phyloP scores from a whole-genome alignment of 257 asterid genomes.

The Solanum pimpinellifolium region DNA sequence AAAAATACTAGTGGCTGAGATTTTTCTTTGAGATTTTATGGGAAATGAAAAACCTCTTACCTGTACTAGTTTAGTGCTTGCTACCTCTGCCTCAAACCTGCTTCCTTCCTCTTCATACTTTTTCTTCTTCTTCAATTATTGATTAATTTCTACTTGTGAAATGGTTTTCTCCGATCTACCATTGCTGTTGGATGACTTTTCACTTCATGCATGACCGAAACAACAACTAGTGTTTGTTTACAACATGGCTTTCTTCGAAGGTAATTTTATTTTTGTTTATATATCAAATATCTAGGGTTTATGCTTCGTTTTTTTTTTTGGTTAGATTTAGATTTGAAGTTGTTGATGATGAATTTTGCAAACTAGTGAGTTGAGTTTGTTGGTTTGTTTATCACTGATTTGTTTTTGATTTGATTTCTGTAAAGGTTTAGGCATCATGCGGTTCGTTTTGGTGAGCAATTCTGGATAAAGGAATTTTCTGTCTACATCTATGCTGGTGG shows the following conservation, averaged over 20 bases:
- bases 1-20: constrained; percentile 65
- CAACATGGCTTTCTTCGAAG: constrained; percentile 22
- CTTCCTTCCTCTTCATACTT: background rate
- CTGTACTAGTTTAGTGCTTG: background rate
- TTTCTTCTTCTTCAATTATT: background rate
- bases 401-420: background rate
- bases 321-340: background rate
- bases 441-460: constrained; percentile 31
- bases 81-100: background rate
- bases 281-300: background rate
- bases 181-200: constrained; percentile 9
- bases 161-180: constrained; percentile 25
- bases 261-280: background rate
- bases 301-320: background rate
- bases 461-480: constrained; percentile 21
- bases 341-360: background rate
- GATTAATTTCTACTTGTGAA: background rate
- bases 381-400: background rate
- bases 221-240: background rate
- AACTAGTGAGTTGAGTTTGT: background rate
- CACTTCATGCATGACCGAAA: constrained; percentile 19
- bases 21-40: constrained; percentile 16
- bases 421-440: constrained; percentile 41
- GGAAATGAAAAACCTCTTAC: background rate
- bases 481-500: constrained; percentile 15